phyloP scores from a whole-genome alignment of 768 basidiomycete species.

The Leucosporidium yakuticum region DNA sequence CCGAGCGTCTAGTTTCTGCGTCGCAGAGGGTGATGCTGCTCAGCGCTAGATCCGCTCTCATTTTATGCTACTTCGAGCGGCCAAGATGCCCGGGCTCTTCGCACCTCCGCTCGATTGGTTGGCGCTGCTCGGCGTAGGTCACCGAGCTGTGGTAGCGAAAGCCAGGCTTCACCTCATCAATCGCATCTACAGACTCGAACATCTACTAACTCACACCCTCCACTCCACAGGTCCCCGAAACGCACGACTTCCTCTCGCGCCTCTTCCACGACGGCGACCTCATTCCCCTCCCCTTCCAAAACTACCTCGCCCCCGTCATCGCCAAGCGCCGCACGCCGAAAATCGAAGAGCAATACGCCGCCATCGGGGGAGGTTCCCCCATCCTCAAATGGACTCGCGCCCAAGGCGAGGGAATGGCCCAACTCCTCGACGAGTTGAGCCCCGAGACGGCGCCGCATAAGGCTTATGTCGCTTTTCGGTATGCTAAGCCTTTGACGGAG shows the following conservation, averaged over 20 bases:
- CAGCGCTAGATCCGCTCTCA: too few species aligned
- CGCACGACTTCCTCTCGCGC: conserved; percentile 82
- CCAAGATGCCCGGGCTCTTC: neutral
- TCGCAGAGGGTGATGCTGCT: neutral
- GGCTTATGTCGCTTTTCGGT: conserved; percentile 87
- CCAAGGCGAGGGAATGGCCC: conserved; percentile 85
- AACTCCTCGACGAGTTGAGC: conserved; percentile 86
- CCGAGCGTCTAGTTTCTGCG: neutral
- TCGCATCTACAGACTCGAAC: neutral
- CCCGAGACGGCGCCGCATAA: conserved; percentile 93
- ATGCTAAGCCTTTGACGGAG: conserved; percentile 81
- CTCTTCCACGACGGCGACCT: conserved; percentile 88
- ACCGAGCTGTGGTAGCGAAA: conserved; percentile 3
- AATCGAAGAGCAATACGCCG: conserved; percentile 89
- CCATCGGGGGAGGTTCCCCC: conserved; percentile 94
- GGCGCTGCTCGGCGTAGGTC: neutral
- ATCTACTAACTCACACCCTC: neutral
- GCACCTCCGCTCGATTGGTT: neutral
- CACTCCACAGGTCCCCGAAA: conserved; percentile 69
- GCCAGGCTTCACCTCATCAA: neutral
- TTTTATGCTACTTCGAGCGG: too few species aligned
- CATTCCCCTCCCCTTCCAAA: conserved; percentile 91
- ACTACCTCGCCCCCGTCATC: conserved; percentile 75
- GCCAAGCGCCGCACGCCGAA: conserved; percentile 81
- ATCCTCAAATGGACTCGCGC: conserved; percentile 81